Base-by-base conservation (phyloP, 768 basidiomycete species). In the Dendrothele bispora region DNA sequence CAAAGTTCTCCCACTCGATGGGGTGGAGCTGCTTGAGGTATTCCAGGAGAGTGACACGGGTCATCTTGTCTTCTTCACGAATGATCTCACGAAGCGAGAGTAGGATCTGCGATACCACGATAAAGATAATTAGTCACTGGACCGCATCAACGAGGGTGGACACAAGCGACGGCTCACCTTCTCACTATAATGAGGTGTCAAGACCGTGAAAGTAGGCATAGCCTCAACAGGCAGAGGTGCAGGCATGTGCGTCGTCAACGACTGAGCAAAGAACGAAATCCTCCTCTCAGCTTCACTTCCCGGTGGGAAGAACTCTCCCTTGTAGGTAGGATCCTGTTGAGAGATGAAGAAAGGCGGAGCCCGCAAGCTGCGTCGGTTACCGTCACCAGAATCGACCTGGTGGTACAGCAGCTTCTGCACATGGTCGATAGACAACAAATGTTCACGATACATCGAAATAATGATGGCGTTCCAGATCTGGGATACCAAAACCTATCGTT, bases 381-480 rank as follows among this genome's bases (percentile, higher is more conserved):
- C 91, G 43, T 70, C 68, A 25, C 77, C 77, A 0, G 75, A 74
- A 55, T 95, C 93, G 25, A 98, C 90, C 63, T 99, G 97, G 66
- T 98, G 97, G 58, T 99, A 98, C 7, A 98, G 82, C 10, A 98
- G 71, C 64, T 95, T 97, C 71, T 99, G 97, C 34, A 99, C 95
- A 59, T 99, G 97, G 57, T 98, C 94, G 61, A 99, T 99, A 39
- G 95, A 98, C 28, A 98, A 74, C n/a, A 99, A 67, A 63, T 98
- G 97, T 66, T 99, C 97, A 61, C 97, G 86, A 68, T 98, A 99
- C 97, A 99, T 99, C 12, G 95, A 98, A 56, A 99, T 98, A 70
- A 99, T 97, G 70, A 99, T 86, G 20, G 97, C 97, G 64, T 99
- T 99, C 97, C 97, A 98, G 46, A 99, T 95, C 69, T 98, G 97